phyloP scores from a whole-genome alignment of 768 basidiomycete genomes.

The Mycena galopus region DNA sequence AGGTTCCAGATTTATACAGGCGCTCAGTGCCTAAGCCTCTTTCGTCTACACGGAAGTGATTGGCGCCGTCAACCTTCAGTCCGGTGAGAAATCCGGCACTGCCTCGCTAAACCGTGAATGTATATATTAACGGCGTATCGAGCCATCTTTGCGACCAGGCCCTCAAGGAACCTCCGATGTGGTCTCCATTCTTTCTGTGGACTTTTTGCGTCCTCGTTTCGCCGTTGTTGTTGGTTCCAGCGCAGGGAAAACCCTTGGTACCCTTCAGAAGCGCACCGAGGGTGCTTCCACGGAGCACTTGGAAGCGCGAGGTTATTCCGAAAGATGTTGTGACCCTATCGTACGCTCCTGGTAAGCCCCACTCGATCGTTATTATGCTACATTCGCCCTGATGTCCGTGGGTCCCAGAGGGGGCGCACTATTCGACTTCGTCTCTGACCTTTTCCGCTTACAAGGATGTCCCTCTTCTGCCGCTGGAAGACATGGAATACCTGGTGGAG shows the following conservation, averaged over 20 bases:
- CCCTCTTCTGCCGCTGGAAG: conserved; percentile 24
- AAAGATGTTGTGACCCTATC: conserved; percentile 12
- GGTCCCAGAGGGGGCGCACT: not conserved
- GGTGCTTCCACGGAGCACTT: conserved; percentile 9
- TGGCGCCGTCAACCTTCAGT: too few relatives aligned
- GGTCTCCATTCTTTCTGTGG: not conserved
- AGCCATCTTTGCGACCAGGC: not conserved
- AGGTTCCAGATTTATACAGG: not conserved
- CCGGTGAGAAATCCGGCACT: too few relatives aligned
- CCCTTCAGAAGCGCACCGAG: conserved; percentile 10
- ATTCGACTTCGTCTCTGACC: conserved; percentile 15
- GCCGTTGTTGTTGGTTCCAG: not conserved
- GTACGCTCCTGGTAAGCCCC: conserved; percentile 13
- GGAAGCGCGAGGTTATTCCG: conserved; percentile 25
- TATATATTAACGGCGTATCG: not conserved
- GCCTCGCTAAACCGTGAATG: not conserved
- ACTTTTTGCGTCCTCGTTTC: not conserved
- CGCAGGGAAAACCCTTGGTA: conserved; percentile 5
- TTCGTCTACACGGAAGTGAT: too few relatives aligned
- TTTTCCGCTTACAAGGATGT: conserved; percentile 19
- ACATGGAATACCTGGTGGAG: conserved; percentile 19
- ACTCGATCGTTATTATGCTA: not conserved
- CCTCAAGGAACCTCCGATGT: not conserved
- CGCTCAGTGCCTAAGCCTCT: too few relatives aligned
- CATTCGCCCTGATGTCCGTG: not conserved